Base-by-base conservation (phyloP, 2,329 filamentous ascomycete species). In the Aspergillus sp. region DNA sequence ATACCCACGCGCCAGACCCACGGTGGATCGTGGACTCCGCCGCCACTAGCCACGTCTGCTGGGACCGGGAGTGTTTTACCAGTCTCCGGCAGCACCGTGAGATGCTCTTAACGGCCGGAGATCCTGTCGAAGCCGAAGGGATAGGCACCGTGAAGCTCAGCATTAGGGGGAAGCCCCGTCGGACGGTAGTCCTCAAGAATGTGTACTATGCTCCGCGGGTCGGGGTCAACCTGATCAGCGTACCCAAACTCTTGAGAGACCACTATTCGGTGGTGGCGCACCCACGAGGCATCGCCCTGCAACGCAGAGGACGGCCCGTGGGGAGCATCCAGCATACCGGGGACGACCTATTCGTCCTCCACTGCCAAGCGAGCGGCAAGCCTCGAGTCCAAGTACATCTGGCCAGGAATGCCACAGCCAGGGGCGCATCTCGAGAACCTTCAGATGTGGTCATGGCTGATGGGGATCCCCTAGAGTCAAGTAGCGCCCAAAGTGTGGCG, bases 21-120 rank as follows among this genome's bases (percentile, higher is more conserved):
- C 17, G 31, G 45, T 47, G 45, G 45, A 47, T 47, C 31, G 31
- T 47, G 45, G 45, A 47, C 45, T 47, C 25, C 16, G 45, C 45
- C 16, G 31, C 45, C 16, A 47, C 45, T 36, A 34, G 45, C 45
- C 45, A 34, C 45, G 17, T 47, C 45, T 47, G 31, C 45, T 47
- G 31, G 45, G 45, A 47, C 45, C 29, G 29, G 29, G 25, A 36
- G 19, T 47, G 45, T 47, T 47, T 47, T 47, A 47, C 25, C 45
- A 47, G 19, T 47, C 45, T 47, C 25, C 31, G 29, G 45, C 16
- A 47, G 45, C 45, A 47, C 43, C 23, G 43, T 47, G 45, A 47
- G 45, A 47, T 47, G 45, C 45, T 47, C 25, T 16, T 34, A 25
- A 47, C 45, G 29, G 29, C 29, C 11, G 31, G 25, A 34, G 25